phyloP scores from a whole-genome alignment of 768 basidiomycete species.

The Lactarius akahatsu region DNA sequence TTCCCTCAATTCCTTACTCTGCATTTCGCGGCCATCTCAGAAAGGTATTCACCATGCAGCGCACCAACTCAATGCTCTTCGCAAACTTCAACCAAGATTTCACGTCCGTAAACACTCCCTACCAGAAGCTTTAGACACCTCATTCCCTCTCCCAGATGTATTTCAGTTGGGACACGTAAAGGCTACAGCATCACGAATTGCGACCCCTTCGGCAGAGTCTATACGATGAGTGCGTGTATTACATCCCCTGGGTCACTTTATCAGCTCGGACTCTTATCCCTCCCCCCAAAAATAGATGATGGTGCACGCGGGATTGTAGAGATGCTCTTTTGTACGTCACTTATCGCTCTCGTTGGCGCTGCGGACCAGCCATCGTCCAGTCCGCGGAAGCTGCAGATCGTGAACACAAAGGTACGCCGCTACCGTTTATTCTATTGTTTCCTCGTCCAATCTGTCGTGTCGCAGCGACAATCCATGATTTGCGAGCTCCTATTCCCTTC shows the following conservation, averaged over 20 bases:
- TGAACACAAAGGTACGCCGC: constrained; percentile 88
- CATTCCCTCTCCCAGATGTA: constrained; percentile 51
- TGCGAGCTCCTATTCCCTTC: constrained; percentile 98
- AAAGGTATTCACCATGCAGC: constrained; percentile 24
- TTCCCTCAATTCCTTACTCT: not conserved
- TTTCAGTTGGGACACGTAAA: constrained; percentile 91
- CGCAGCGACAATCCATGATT: constrained; percentile 86
- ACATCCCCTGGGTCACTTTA: not conserved
- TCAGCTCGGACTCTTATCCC: not conserved
- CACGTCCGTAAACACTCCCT: constrained; percentile 53
- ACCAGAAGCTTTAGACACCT: constrained; percentile 10
- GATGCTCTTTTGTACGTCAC: constrained; percentile 98
- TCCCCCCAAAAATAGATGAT: constrained; percentile 57
- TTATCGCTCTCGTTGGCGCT: constrained; percentile 95
- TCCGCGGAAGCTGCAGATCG: constrained; percentile 93
- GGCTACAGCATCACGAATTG: constrained; percentile 98
- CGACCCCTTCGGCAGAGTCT: constrained; percentile 95
- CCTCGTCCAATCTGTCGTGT: not conserved
- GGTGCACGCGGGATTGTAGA: constrained; percentile 96
- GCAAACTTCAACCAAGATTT: constrained; percentile 99
- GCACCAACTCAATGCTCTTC: constrained; percentile 59
- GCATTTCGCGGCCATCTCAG: not conserved
- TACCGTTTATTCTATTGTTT: no score
- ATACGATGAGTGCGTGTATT: constrained; percentile 80
- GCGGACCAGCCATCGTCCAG: constrained; percentile 89